These are phyloP conservation scores for Dissophora ornata DNA, from an alignment of 192 early-diverging fungal species.

Conservation along the genomic window DNA sequence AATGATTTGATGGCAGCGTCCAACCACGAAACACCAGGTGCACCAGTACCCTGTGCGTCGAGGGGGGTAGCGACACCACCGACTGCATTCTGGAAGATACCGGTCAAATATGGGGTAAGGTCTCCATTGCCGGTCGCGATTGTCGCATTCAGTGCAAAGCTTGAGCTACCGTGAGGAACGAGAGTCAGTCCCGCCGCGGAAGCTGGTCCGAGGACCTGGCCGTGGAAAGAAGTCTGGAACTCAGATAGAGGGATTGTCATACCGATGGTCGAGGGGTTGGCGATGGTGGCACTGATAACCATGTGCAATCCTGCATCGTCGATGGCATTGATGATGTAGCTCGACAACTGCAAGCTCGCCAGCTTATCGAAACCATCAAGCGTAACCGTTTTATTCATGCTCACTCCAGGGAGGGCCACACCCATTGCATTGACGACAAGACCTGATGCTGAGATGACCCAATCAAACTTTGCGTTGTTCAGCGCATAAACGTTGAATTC, in stretches of 20 bases:
- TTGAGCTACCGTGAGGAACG: slow-evolving; percentile 18
- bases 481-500: slow-evolving; percentile 58
- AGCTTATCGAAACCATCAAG: slow-evolving; percentile 57
- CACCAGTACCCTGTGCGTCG: slow-evolving; percentile 6
- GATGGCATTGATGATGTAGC: slow-evolving; percentile 27
- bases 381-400: slow-evolving; percentile 57
- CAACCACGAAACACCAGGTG: slow-evolving; percentile 44
- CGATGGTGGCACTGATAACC: slow-evolving; percentile 22
- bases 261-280: slow-evolving; percentile 47
- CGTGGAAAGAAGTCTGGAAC: slow-evolving; percentile 26
- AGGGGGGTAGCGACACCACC: slow-evolving; percentile 5
- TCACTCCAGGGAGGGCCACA: slow-evolving; percentile 50
- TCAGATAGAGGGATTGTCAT: slow-evolving; percentile 31
- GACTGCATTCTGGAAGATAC: slow-evolving; percentile 25
- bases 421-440: slow-evolving; percentile 59
- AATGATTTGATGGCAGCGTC: slow-evolving; percentile 37
- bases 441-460: slow-evolving; percentile 53
- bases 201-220: slow-evolving; percentile 24
- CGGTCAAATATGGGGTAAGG: background rate
- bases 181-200: slow-evolving; percentile 19
- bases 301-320: slow-evolving; percentile 26
- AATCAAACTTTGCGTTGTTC: slow-evolving; percentile 55
- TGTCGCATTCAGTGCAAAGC: slow-evolving; percentile 25
- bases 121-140: slow-evolving; percentile 9
- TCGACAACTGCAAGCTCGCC: background rate